These are phyloP conservation scores for Candida tunisiensis DNA, from an alignment of 1,139 yeast species.

Conservation along the genomic window DNA sequence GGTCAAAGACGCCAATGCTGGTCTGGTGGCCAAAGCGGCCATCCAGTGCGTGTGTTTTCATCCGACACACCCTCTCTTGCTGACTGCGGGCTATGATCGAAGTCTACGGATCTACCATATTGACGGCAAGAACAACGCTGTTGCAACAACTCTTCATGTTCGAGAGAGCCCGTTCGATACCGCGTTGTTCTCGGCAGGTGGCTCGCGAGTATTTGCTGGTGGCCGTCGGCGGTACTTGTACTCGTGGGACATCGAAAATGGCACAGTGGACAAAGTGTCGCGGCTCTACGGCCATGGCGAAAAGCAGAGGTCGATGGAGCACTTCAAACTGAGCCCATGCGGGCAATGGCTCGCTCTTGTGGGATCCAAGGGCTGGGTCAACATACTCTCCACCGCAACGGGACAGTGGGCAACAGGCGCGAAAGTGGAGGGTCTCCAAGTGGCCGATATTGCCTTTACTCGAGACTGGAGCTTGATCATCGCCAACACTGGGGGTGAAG, in stretches of 20 bases:
- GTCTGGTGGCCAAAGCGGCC: conserved; percentile 54
- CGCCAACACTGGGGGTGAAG: conserved; percentile 66
- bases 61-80: conserved; percentile 61
- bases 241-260: conserved; percentile 70
- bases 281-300: conserved; percentile 86
- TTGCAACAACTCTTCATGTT: conserved; percentile 70
- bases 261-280: conserved; percentile 68
- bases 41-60: conserved; percentile 79
- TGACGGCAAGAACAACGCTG: conserved; percentile 73
- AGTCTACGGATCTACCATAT: conserved; percentile 76
- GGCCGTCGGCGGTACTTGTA: conserved; percentile 90
- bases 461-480: conserved; percentile 37
- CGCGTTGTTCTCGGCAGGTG: conserved; percentile 44
- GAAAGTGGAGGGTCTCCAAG: conserved; percentile 69
- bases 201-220: conserved; percentile 54
- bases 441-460: conserved; percentile 59
- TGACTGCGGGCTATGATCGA: conserved; percentile 88
- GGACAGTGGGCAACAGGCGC: conserved; percentile 82
- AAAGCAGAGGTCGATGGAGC: conserved; percentile 76
- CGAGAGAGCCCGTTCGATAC: conserved; percentile 67
- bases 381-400: conserved; percentile 53
- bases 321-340: conserved; percentile 24
- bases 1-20: conserved; percentile 70
- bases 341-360: conserved; percentile 61
- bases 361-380: conserved; percentile 87